Percentiles rank a stretch among this genome's conserved stretches.
Conservation (phyloP, 208 protist genomes). For the Trichomonas tenax region DNA sequence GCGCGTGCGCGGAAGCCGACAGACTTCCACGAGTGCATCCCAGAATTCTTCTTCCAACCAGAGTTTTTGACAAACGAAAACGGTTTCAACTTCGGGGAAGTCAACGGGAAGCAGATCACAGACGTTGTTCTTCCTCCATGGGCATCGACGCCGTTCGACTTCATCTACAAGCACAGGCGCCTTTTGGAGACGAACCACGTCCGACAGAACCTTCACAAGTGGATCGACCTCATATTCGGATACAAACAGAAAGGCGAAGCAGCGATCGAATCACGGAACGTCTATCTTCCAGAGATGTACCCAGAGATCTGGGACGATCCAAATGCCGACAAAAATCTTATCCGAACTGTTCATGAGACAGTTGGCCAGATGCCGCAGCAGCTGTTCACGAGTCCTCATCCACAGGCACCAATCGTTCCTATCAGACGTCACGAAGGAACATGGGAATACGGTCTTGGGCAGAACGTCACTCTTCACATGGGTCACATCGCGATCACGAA, state of each 20-base stretch:
- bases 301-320: not conserved
- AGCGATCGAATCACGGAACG: not conserved
- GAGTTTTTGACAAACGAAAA: not conserved
- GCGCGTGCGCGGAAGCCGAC: not conserved
- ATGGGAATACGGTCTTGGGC: not conserved
- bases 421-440: not conserved
- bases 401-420: not conserved
- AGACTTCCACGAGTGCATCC: not conserved
- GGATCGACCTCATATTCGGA: not conserved
- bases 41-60: not conserved
- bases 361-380: conserved; percentile 12
- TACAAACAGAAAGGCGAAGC: not conserved
- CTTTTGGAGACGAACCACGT: not conserved
- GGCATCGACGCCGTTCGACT: not conserved
- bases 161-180: not conserved
- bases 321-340: not conserved
- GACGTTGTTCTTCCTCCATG: not conserved
- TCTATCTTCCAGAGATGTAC: not conserved
- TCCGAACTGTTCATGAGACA: not conserved
- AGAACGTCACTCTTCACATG: not conserved
- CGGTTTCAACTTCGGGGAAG: not conserved
- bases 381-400: not conserved
- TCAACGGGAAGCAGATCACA: not conserved
- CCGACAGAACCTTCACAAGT: not conserved
- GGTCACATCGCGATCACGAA: not conserved